Evolutionary conservation across 768 basidiomycete species (phyloP).

Genomic region (Russula sp.): DNA sequence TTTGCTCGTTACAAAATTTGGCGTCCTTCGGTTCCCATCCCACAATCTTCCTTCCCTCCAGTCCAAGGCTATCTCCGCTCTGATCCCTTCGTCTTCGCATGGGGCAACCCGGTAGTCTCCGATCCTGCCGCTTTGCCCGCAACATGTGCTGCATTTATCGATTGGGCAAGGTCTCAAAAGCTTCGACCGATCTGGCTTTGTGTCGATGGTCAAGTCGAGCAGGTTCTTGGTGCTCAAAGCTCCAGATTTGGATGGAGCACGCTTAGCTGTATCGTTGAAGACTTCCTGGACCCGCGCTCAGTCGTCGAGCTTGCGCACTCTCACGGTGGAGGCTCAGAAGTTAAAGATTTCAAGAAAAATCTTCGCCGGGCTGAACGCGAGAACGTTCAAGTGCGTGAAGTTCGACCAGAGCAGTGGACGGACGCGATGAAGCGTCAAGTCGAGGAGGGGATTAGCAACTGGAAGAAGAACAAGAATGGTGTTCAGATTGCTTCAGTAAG

Average conservation of each 20-base stretch:
- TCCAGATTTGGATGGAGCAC: conserved; percentile 46
- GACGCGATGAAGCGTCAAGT: conserved; percentile 39
- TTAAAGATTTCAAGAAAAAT: conserved; percentile 58
- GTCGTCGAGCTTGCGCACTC: conserved; percentile 40
- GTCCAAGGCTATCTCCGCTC: conserved; percentile 58
- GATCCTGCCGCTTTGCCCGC: conserved; percentile 34
- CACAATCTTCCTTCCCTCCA: conserved; percentile 44
- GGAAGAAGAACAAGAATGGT: conserved; percentile 47
- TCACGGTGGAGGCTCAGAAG: conserved; percentile 25
- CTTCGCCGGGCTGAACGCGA: conserved; percentile 49
- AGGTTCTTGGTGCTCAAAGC: conserved; percentile 37
- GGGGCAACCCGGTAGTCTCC: conserved; percentile 23
- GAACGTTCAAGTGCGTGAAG: conserved; percentile 42
- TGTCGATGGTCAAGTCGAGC: conserved; percentile 45
- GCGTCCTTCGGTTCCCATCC: conserved; percentile 58
- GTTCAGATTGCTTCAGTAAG: conserved; percentile 39
- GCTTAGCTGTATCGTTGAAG: conserved; percentile 57
- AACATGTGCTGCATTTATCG: conserved; percentile 38
- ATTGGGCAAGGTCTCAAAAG: conserved; percentile 34
- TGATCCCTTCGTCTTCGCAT: conserved; percentile 30
- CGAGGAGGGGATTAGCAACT: conserved; percentile 47
- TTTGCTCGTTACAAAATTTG: conserved; percentile 38
- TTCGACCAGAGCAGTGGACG: conserved; percentile 35
- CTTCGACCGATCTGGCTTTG: conserved; percentile 55
- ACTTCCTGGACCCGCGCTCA: conserved; percentile 36